phyloP scores from a whole-genome alignment of 257 asterid species.

The Solanum acaule region DNA sequence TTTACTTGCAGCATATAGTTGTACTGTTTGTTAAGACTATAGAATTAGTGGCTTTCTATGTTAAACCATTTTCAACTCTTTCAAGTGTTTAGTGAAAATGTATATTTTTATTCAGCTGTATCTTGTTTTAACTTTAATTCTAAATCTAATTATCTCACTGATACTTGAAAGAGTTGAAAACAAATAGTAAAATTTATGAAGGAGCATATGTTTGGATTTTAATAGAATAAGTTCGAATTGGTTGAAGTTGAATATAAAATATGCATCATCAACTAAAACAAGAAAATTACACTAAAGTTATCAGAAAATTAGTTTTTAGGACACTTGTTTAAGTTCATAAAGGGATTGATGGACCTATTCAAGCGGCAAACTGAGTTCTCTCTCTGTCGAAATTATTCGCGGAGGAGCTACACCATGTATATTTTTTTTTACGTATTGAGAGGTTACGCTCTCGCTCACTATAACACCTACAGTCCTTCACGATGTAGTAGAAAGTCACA shows the following conservation, averaged over 20 bases:
- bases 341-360: too few species aligned
- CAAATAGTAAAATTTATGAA: neutral
- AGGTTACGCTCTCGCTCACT: too few species aligned
- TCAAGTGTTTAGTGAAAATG: too few species aligned
- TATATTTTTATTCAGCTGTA: neutral
- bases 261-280: neutral
- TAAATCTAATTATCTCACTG: neutral
- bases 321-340: too few species aligned
- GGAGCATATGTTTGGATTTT: neutral
- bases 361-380: too few species aligned
- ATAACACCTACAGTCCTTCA: too few species aligned
- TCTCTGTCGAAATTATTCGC: too few species aligned
- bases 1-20: neutral
- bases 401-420: too few species aligned
- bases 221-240: neutral
- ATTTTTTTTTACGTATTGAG: too few species aligned
- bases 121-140: neutral
- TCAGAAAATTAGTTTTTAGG: neutral
- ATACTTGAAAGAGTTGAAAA: neutral
- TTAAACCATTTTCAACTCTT: neutral
- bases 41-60: neutral
- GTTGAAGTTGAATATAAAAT: neutral
- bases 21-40: neutral
- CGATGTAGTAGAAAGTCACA: neutral
- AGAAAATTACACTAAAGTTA: neutral